These are phyloP conservation scores for Blastobotrys aristatus DNA, from an alignment of 1,139 yeast species.

Conservation along the genomic window DNA sequence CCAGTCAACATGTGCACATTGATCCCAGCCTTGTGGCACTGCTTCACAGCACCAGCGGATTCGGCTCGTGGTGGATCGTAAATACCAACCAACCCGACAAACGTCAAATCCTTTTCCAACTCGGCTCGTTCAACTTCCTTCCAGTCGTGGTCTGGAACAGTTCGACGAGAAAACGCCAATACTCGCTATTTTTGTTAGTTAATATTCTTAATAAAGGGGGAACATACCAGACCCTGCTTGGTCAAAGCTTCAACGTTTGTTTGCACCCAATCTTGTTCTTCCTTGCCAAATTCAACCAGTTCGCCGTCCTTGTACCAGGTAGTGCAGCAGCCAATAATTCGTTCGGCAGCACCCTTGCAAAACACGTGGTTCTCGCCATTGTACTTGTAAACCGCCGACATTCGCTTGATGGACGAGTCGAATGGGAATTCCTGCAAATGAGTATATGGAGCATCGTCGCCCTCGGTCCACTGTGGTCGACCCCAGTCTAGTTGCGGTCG, in stretches of 20 bases:
- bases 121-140: constrained; percentile 29
- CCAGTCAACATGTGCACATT: constrained; percentile 97
- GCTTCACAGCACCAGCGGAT: constrained; percentile 65
- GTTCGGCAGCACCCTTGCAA: constrained; percentile 74
- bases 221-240: constrained; percentile 50
- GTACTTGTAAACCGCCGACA: constrained; percentile 56
- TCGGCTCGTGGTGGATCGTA: constrained; percentile 94
- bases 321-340: constrained; percentile 52
- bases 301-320: constrained; percentile 45
- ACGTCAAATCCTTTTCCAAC: constrained; percentile 46
- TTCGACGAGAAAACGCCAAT: constrained; percentile 72
- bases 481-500: constrained; percentile 43
- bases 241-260: constrained; percentile 59
- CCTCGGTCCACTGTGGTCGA: constrained; percentile 41
- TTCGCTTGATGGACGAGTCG: constrained; percentile 70
- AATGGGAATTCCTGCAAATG: constrained; percentile 70
- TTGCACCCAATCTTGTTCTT: constrained; percentile 40
- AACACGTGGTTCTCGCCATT: constrained; percentile 40
- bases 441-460: constrained; percentile 23
- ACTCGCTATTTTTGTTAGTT: constrained; percentile 40
- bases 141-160: constrained; percentile 31
- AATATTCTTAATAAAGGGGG: constrained; percentile 3
- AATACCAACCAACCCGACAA: constrained; percentile 88
- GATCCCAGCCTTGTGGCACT: constrained; percentile 84
- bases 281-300: constrained; percentile 17